Evolutionary conservation across 768 basidiomycete genomes (phyloP).

Genomic region (Gautieria morchelliformis): DNA sequence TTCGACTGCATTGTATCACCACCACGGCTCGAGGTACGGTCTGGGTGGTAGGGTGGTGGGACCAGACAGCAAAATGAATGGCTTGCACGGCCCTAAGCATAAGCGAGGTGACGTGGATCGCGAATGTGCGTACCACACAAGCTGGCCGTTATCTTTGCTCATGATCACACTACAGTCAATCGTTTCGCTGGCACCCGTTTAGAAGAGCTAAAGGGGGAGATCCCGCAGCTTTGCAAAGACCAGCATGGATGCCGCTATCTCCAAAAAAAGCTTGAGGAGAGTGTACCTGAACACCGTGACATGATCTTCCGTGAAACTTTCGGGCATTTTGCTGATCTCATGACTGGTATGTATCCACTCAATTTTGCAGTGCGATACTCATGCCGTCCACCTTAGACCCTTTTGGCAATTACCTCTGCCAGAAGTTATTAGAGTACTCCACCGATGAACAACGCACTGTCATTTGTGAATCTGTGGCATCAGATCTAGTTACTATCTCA

Average conservation of each 20-base stretch:
- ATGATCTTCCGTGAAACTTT: conserved; percentile 99
- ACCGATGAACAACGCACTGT: conserved; percentile 96
- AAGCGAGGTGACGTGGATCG: conserved; percentile 90
- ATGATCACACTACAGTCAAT: conserved; percentile 52
- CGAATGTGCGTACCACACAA: conserved; percentile 44
- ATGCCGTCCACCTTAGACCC: conserved; percentile 50
- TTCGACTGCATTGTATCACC: conserved; percentile 72
- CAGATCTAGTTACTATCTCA: conserved; percentile 95
- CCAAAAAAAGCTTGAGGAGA: conserved; percentile 98
- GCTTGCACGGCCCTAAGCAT: conserved; percentile 86
- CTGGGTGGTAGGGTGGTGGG: conserved; percentile 42
- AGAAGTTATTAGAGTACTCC: conserved; percentile 93
- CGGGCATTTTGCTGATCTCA: conserved; percentile 93
- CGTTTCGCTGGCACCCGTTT: conserved; percentile 93
- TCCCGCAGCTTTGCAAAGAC: conserved; percentile 91
- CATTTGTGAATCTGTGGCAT: conserved; percentile 95
- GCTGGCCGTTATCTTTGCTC: neutral
- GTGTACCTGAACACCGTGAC: conserved; percentile 89
- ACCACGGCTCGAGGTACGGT: conserved; percentile 70
- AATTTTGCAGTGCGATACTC: conserved; percentile 2
- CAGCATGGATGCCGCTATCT: conserved; percentile 98
- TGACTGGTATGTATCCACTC: conserved; percentile 62
- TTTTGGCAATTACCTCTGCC: conserved; percentile 98
- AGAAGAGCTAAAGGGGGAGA: conserved; percentile 93
- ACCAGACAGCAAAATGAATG: conserved; percentile 78